Conservation (phyloP, 2,329 filamentous ascomycete genomes). For the Chaetomium sp. region DNA sequence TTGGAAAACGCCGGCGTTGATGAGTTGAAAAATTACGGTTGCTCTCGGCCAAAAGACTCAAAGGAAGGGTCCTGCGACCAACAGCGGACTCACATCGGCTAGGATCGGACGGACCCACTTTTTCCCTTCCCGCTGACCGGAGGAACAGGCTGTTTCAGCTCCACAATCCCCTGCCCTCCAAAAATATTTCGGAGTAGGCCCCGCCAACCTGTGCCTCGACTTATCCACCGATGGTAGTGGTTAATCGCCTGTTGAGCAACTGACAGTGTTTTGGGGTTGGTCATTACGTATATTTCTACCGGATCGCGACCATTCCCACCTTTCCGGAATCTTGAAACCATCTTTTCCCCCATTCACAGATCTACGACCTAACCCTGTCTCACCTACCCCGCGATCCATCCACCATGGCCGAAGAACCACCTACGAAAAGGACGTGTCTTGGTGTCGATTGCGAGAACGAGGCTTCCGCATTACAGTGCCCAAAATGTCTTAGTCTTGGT, state of each 20-base stretch:
- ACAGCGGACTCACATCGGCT: slow-evolving; percentile 5
- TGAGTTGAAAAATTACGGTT: neutral
- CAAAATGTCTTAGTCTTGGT: slow-evolving; percentile 85
- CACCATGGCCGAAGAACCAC: slow-evolving; percentile 44
- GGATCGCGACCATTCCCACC: too few species aligned
- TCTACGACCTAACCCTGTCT: neutral
- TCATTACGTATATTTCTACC: too few species aligned
- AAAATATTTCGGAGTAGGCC: slow-evolving; percentile 6
- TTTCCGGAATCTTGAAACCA: too few species aligned
- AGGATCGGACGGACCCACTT: slow-evolving; percentile 3
- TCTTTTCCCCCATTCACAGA: neutral
- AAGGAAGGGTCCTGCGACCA: neutral
- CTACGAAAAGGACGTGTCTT: slow-evolving; percentile 63
- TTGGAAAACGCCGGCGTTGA: neutral
- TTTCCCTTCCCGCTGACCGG: neutral
- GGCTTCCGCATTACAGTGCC: slow-evolving; percentile 81
- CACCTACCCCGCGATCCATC: neutral
- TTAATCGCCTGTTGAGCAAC: too few species aligned
- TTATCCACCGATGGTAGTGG: neutral
- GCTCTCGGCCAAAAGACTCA: neutral
- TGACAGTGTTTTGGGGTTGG: too few species aligned
- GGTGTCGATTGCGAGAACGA: slow-evolving; percentile 82
- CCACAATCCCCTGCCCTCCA: slow-evolving; percentile 10
- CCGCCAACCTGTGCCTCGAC: neutral
- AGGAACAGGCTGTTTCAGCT: neutral